Conservation (phyloP, 2,329 filamentous ascomycete genomes). For the Colletotrichum spinosum region DNA sequence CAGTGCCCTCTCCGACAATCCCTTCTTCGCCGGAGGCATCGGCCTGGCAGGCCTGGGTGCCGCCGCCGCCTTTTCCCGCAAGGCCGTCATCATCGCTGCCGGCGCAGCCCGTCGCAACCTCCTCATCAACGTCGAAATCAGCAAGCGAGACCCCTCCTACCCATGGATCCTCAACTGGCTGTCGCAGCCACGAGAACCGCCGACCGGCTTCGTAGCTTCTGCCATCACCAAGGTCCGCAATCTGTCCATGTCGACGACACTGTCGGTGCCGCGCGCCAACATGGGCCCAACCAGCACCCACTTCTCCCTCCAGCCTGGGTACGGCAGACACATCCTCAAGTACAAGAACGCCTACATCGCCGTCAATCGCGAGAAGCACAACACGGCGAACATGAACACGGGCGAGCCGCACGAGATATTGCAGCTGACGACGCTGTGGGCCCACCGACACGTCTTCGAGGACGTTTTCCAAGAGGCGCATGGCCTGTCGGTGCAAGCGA, state of each 20-base stretch:
- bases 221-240: conserved; percentile 71
- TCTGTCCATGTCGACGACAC: conserved; percentile 66
- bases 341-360: conserved; percentile 89
- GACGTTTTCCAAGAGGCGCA: conserved; percentile 91
- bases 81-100: conserved; percentile 78
- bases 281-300: conserved; percentile 77
- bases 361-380: conserved; percentile 87
- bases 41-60: conserved; percentile 92
- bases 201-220: conserved; percentile 68
- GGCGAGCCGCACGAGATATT: conserved; percentile 96
- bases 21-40: conserved; percentile 78
- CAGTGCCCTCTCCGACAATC: conserved; percentile 72
- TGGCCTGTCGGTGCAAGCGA: conserved; percentile 78
- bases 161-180: conserved; percentile 96
- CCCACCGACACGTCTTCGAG: conserved; percentile 89
- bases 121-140: conserved; percentile 96
- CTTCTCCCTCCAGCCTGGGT: conserved; percentile 91
- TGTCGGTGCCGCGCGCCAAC: conserved; percentile 70
- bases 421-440: conserved; percentile 90
- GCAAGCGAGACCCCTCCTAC: conserved; percentile 92
- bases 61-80: conserved; percentile 82
- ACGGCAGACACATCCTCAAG: conserved; percentile 87
- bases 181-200: conserved; percentile 77
- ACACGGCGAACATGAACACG: conserved; percentile 81
- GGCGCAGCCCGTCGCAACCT: conserved; percentile 83